Evolutionary conservation across 805 yeast species (phyloP).

Genomic region (Saccharomycopsis microspora): DNA sequence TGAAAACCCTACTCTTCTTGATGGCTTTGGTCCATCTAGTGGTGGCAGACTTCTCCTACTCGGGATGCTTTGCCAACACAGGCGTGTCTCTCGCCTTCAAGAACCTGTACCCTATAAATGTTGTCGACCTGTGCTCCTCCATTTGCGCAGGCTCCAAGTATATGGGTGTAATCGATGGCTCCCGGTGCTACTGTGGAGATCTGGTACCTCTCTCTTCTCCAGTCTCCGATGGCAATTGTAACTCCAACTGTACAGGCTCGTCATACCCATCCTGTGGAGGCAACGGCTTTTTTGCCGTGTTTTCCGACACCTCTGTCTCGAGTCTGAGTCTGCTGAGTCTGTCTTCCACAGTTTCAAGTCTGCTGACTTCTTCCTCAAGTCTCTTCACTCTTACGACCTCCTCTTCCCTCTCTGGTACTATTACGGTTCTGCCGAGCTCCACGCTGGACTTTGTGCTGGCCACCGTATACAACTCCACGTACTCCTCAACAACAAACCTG

Average conservation of each 20-base stretch:
- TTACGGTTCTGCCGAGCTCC: conserved; percentile 8
- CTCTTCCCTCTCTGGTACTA: conserved; percentile 3
- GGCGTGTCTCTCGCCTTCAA: conserved; percentile 13
- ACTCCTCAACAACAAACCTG: conserved; percentile 15
- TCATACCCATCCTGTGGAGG: conserved; percentile 30
- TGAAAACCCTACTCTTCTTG: not conserved
- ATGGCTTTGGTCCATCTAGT: conserved; percentile 17
- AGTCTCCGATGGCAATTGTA: conserved; percentile 21
- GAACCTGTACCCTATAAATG: conserved; percentile 11
- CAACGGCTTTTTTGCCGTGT: conserved; percentile 19
- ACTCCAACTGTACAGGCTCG: conserved; percentile 26
- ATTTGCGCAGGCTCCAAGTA: conserved; percentile 26
- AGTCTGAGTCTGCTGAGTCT: conserved; percentile 4
- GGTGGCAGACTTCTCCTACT: conserved; percentile 6
- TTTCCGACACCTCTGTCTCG: conserved; percentile 9
- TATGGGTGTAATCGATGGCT: conserved; percentile 28
- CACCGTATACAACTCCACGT: conserved; percentile 10
- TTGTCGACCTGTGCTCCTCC: conserved; percentile 11
- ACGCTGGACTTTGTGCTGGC: not conserved
- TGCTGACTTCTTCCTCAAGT: not conserved
- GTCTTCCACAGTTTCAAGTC: not conserved
- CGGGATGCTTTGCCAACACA: conserved; percentile 15
- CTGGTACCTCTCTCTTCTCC: conserved; percentile 22
- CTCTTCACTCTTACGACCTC: not conserved
- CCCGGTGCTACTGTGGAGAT: conserved; percentile 28